Conservation (phyloP, 2,329 filamentous ascomycete species). For the Cercospora berteroae region DNA sequence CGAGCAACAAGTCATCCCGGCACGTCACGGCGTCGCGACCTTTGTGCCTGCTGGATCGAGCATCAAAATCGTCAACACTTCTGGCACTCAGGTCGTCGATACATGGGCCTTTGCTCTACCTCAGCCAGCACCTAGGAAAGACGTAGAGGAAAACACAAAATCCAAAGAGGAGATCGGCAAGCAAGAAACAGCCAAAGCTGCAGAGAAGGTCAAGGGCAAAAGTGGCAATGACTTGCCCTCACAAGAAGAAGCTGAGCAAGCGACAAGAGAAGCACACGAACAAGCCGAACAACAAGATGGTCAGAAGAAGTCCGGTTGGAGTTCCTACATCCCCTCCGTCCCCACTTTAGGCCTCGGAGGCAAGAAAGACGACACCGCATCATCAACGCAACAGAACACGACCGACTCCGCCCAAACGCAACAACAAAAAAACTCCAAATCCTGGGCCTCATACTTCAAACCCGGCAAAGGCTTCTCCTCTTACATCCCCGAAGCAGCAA, state of each 20-base stretch:
- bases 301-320: slow-evolving; percentile 35
- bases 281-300: slow-evolving; percentile 22
- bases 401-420: slow-evolving; percentile 33
- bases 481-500: slow-evolving; percentile 47
- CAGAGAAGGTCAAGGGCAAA: slow-evolving; percentile 32
- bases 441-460: slow-evolving; percentile 50
- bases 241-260: slow-evolving; percentile 39
- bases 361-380: slow-evolving; percentile 26
- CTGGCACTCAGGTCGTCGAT: slow-evolving; percentile 51
- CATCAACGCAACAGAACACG: slow-evolving; percentile 1
- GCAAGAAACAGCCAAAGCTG: slow-evolving; percentile 22
- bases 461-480: slow-evolving; percentile 49
- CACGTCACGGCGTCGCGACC: slow-evolving; percentile 51
- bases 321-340: slow-evolving; percentile 34
- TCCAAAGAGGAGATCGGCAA: slow-evolving; percentile 25
- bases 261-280: slow-evolving; percentile 26
- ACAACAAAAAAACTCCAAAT: slow-evolving; percentile 39
- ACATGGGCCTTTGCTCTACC: slow-evolving; percentile 52
- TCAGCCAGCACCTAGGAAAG: slow-evolving; percentile 40
- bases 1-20: slow-evolving; percentile 46
- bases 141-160: slow-evolving; percentile 22
- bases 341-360: slow-evolving; percentile 19
- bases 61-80: slow-evolving; percentile 53
- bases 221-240: slow-evolving; percentile 31
- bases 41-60: slow-evolving; percentile 50